Percentiles rank a stretch among this genome's conserved stretches.
Conservation (phyloP, 441 rosid genomes). For the Euphorbia schlechtendalii region DNA sequence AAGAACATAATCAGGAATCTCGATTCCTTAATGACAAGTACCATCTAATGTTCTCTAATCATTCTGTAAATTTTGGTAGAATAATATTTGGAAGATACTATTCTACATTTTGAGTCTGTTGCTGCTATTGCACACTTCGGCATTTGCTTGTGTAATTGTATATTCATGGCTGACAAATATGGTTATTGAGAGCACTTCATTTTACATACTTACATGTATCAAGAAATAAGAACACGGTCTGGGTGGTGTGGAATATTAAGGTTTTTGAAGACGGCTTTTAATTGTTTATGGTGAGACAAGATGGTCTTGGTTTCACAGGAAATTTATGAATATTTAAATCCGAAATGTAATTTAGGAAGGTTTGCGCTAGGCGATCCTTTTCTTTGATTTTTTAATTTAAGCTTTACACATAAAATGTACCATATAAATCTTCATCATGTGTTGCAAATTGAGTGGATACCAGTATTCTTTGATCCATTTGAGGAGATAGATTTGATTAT, state of each 20-base stretch:
- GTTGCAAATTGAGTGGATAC: background rate
- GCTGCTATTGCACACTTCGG: background rate
- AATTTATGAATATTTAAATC: background rate
- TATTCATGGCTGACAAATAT: background rate
- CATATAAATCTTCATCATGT: background rate
- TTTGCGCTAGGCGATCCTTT: background rate
- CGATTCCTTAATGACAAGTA: background rate
- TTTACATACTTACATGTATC: background rate
- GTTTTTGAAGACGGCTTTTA: background rate
- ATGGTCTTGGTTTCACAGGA: background rate
- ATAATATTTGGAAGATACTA: background rate
- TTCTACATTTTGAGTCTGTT: background rate
- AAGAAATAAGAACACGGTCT: background rate
- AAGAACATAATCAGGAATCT: background rate
- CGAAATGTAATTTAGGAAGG: background rate
- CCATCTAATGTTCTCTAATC: background rate
- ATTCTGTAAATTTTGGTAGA: background rate
- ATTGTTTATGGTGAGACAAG: background rate
- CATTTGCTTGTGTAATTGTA: background rate
- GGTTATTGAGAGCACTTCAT: conserved; percentile 1
- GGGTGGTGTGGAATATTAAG: background rate
- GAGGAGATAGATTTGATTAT: background rate
- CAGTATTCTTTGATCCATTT: background rate
- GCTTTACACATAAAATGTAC: background rate
- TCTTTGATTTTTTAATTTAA: too few relatives aligned